These are phyloP conservation scores for Cercospora nicotianae DNA, from an alignment of 2,329 filamentous ascomycete genomes.

Conservation along the genomic window DNA sequence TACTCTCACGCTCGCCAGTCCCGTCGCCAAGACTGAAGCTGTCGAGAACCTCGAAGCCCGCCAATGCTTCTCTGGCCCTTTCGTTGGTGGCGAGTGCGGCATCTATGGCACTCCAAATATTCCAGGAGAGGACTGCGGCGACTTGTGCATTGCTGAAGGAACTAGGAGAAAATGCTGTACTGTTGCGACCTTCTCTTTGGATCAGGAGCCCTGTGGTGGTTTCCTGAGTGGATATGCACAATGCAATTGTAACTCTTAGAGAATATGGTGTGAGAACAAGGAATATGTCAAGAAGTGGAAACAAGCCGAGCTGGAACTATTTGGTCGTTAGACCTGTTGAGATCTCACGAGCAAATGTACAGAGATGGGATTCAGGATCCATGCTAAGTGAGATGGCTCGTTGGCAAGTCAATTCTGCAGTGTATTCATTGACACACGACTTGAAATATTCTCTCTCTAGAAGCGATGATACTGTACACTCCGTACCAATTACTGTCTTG, in stretches of 20 bases:
- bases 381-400: neutral
- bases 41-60: neutral
- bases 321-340: neutral
- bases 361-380: neutral
- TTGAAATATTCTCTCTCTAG: neutral
- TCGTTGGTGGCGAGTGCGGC: neutral
- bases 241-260: neutral
- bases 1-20: neutral
- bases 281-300: too few relatives aligned
- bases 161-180: neutral
- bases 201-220: neutral
- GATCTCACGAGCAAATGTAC: neutral
- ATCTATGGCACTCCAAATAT: neutral
- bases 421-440: neutral
- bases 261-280: neutral
- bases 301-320: neutral
- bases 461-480: neutral
- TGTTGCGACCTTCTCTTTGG: neutral
- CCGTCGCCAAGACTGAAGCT: neutral
- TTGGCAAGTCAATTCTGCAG: neutral
- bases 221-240: neutral
- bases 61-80: neutral
- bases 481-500: neutral
- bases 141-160: neutral
- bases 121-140: neutral